phyloP scores from a whole-genome alignment of 306 rosid genomes.

The Cicer cuneatum region DNA sequence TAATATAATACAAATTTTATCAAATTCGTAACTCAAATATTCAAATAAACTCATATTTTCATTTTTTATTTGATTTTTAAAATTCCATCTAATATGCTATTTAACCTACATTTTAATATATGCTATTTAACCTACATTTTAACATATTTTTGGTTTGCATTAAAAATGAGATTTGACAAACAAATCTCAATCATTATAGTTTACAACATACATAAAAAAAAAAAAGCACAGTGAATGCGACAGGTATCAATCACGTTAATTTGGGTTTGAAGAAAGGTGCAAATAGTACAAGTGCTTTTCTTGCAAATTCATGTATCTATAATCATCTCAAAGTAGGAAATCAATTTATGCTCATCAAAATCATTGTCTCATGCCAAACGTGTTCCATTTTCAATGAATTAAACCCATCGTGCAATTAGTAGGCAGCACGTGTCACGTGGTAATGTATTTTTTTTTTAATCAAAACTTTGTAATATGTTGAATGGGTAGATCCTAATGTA shows the following conservation, averaged over 20 bases:
- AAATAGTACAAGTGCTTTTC: background rate
- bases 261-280: background rate
- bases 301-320: background rate
- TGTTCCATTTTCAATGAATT: background rate
- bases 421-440: background rate
- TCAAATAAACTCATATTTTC: no score
- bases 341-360: background rate
- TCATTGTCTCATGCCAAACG: background rate
- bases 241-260: constrained; percentile 11
- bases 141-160: no score
- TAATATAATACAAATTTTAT: no score
- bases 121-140: no score
- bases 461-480: background rate
- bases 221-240: background rate
- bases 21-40: no score
- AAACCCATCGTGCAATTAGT: background rate
- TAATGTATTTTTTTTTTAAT: background rate
- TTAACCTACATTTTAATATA: no score
- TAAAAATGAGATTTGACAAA: no score
- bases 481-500: background rate
- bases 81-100: no score
- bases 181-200: no score
- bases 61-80: no score
- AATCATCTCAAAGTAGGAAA: background rate
- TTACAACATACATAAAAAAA: no score